Conservation (phyloP, 768 basidiomycete genomes). For the Mrakia frigida region DNA sequence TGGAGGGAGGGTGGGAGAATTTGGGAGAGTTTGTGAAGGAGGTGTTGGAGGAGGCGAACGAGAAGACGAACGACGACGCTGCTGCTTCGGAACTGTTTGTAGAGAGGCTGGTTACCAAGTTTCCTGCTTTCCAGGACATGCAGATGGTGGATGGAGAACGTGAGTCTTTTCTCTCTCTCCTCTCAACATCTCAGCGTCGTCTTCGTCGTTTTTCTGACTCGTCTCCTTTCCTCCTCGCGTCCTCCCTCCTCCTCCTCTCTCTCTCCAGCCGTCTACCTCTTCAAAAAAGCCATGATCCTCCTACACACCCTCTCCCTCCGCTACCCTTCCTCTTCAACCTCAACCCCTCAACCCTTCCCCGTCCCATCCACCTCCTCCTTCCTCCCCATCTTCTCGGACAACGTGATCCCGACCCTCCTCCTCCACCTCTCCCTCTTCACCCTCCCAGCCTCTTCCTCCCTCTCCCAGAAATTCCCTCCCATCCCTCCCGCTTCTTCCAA, state of each 20-base stretch:
- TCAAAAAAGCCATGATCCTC: constrained; percentile 84
- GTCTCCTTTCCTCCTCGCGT: background rate
- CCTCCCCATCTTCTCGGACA: constrained; percentile 61
- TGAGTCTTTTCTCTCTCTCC: constrained; percentile 42
- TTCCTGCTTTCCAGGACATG: constrained; percentile 81
- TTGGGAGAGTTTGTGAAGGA: constrained; percentile 71
- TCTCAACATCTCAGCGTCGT: too few species aligned
- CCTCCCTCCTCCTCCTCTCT: background rate
- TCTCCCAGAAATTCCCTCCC: constrained; percentile 5
- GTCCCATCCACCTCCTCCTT: constrained; percentile 7
- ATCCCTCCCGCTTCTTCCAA: constrained; percentile 16
- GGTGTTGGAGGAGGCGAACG: constrained; percentile 54
- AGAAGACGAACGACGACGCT: constrained; percentile 44
- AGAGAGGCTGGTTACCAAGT: constrained; percentile 64
- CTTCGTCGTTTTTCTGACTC: background rate
- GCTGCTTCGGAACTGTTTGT: constrained; percentile 56
- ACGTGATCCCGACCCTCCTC: constrained; percentile 76
- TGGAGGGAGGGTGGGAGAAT: constrained; percentile 58
- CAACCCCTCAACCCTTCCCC: constrained; percentile 61
- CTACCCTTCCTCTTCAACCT: constrained; percentile 54
- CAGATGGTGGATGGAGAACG: constrained; percentile 59
- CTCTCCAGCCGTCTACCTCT: constrained; percentile 57
- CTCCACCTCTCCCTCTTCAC: constrained; percentile 65
- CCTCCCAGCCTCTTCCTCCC: constrained; percentile 17
- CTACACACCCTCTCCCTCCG: constrained; percentile 63